Evolutionary conservation across 2,329 filamentous ascomycete species (phyloP).

Genomic region (Aspergillus novofumigatus): DNA sequence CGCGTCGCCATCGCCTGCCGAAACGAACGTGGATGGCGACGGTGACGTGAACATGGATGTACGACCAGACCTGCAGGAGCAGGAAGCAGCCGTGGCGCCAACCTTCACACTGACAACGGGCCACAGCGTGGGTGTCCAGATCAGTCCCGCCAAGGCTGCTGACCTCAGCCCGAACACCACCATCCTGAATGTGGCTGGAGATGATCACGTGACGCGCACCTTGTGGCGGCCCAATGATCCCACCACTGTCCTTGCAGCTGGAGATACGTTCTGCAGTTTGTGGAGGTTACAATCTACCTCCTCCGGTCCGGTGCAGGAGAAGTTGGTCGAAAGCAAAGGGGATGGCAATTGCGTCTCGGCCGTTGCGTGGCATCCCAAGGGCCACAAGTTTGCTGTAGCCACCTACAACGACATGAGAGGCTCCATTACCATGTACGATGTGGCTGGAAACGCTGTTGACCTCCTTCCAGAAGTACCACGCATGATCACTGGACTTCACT

Average conservation of each 20-base stretch:
- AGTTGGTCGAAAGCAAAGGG: conserved; percentile 32
- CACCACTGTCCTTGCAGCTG: conserved; percentile 38
- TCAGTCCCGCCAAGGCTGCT: conserved; percentile 44
- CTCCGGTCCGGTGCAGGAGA: conserved; percentile 28
- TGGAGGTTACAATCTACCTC: conserved; percentile 38
- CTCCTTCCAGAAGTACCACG: conserved; percentile 43
- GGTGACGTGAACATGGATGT: conserved; percentile 41
- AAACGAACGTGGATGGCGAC: conserved; percentile 38
- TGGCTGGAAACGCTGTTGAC: conserved; percentile 41
- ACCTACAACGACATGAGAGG: conserved; percentile 42
- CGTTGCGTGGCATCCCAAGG: conserved; percentile 44
- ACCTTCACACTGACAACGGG: conserved; percentile 42
- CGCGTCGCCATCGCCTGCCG: conserved; percentile 20
- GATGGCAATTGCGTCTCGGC: conserved; percentile 39
- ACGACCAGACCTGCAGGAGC: conserved; percentile 22
- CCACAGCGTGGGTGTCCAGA: conserved; percentile 45
- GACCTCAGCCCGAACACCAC: conserved; percentile 44
- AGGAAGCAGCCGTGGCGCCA: conserved; percentile 28
- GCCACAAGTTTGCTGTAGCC: conserved; percentile 44
- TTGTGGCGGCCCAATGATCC: conserved; percentile 45
- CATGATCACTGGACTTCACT: conserved; percentile 42
- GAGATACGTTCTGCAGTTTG: conserved; percentile 43
- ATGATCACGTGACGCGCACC: conserved; percentile 38
- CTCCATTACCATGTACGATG: conserved; percentile 43
- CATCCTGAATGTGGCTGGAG: conserved; percentile 35